Conservation (phyloP, 805 yeast species). For the Saccharomycopsis vini region DNA sequence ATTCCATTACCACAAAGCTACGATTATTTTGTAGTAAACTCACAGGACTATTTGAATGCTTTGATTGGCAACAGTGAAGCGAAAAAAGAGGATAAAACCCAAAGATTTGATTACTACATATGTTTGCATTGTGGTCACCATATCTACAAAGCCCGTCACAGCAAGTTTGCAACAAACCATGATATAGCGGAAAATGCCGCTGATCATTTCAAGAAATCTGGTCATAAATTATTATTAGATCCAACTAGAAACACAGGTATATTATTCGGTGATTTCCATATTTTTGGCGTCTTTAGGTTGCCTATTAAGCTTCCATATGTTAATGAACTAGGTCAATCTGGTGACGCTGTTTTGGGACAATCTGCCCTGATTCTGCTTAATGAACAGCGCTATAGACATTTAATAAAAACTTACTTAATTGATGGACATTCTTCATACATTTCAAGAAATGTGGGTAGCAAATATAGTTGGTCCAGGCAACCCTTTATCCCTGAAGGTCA, state of each 20-base stretch:
- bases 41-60: conserved; percentile 14
- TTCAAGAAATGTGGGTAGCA: conserved; percentile 29
- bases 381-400: conserved; percentile 42
- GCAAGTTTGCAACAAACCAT: neutral
- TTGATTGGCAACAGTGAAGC: neutral
- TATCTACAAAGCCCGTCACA: conserved; percentile 20
- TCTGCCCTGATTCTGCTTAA: conserved; percentile 28
- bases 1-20: conserved; percentile 43
- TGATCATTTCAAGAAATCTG: neutral
- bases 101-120: conserved; percentile 34
- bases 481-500: neutral
- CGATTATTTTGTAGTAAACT: conserved; percentile 30
- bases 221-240: conserved; percentile 15
- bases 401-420: conserved; percentile 53
- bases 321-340: conserved; percentile 69
- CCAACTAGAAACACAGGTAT: conserved; percentile 21
- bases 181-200: too few species aligned
- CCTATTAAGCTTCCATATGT: conserved; percentile 41
- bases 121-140: conserved; percentile 40
- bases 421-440: conserved; percentile 47
- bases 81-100: neutral
- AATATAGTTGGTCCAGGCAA: neutral
- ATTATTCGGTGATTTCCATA: neutral
- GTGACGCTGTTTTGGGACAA: conserved; percentile 27
- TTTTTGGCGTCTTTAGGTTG: neutral